Base-by-base conservation (phyloP, 176 grass and related monocot genomes). In the Oryza nivara region DNA sequence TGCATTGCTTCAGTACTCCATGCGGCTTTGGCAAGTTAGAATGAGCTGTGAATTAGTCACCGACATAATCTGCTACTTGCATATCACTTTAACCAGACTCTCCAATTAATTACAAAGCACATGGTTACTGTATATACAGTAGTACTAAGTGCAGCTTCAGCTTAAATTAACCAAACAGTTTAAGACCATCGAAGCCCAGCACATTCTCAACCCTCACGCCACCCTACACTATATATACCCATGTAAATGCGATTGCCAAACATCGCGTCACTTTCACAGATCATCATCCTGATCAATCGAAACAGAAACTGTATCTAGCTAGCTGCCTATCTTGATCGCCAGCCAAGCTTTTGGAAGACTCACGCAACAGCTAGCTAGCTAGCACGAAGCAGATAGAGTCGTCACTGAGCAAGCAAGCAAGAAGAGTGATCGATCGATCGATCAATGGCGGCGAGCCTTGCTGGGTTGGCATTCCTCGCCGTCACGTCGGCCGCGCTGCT, bases 391-490 rank as follows among this genome's bases (percentile, higher is more conserved):
- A 58, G 54, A 20, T 30, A 30, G 28, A 30, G 28, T 30, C 1
- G 54, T 58, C 54, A 58, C 76, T 41, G 26, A 4, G 13, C 19
- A 85, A 67, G 71, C 40, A 80, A 79, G 58, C 20, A n/a, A n/a
- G 19, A 19, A 34, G 22, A 23, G 48, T 22, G 6, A 46, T 23
- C 41, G 11, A 75, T 17, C 15, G 52, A 58, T 52, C 14, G 4
- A 80, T 43, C 88, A 17, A 85, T 85, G 88, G 82, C 30, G 88
- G 82, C 22, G 22, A 65, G 45, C 1, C 2, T 81, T 36, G 5
- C 69, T 26, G 8, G 68, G 22, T 9, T 22, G 34, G 49, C 22
- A 6, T 46, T 67, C 8, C 19, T 68, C 2, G 68, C 3, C 13
- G 2, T 5, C 51, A 20, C 1, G 58, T 1, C 63, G 38, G 0